A percentile compares a stretch with the other conserved stretches of the same genome.
phyloP scores from a whole-genome alignment of 2,329 filamentous ascomycete species.

The Boeremia exigua region DNA sequence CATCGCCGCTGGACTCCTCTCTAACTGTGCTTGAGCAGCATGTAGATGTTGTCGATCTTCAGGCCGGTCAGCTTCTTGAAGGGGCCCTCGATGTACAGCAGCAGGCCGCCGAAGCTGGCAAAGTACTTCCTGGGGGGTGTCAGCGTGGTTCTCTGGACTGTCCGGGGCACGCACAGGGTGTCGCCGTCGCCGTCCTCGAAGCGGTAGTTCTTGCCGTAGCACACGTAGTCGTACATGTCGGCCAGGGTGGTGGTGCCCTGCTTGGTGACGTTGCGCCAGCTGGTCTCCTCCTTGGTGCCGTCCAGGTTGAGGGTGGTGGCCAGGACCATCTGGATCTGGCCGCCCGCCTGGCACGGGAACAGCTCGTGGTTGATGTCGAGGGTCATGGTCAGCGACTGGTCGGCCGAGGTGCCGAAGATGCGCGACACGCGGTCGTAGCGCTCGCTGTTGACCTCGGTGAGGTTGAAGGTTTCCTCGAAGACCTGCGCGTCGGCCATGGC shows the following conservation, averaged over 20 bases:
- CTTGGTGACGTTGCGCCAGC: constrained; percentile 71
- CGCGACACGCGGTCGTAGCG: constrained; percentile 97
- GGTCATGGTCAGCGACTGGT: constrained; percentile 78
- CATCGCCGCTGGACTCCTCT: neutral
- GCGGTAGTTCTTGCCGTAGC: constrained; percentile 86
- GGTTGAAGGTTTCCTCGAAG: constrained; percentile 89
- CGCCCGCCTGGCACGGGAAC: constrained; percentile 76
- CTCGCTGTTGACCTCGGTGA: constrained; percentile 77
- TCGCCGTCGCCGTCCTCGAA: constrained; percentile 85
- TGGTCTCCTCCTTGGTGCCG: constrained; percentile 64
- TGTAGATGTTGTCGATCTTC: constrained; percentile 90
- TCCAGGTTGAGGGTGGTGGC: constrained; percentile 87
- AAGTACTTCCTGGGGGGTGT: constrained; percentile 77
- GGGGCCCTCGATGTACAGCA: constrained; percentile 90
- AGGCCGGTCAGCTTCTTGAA: constrained; percentile 94
- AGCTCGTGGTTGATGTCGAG: constrained; percentile 96
- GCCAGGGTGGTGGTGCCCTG: constrained; percentile 62
- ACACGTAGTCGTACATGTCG: constrained; percentile 87
- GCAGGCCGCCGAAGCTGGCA: constrained; percentile 88
- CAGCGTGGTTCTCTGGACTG: constrained; percentile 26
- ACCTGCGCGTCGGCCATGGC: constrained; percentile 84
- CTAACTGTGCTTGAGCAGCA: constrained; percentile 87
- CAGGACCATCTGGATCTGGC: constrained; percentile 79
- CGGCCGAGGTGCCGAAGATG: constrained; percentile 76
- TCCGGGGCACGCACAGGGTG: constrained; percentile 72